phyloP scores from a whole-genome alignment of 1,139 yeast genomes.

The Starmera stellimalicola region DNA sequence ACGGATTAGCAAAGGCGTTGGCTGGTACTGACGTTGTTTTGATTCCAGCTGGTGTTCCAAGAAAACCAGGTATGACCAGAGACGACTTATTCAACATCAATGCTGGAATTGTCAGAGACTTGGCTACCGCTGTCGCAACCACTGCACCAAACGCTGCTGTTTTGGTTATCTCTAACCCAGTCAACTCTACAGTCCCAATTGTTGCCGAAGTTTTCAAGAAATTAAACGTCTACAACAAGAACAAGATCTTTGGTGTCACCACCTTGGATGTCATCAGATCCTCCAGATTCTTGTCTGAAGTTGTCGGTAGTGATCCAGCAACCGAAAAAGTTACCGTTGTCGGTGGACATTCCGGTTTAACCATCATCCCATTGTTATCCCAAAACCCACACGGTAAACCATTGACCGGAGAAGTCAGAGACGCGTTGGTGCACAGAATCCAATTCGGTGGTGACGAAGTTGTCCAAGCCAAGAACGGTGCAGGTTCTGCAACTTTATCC shows the following conservation, averaged over 20 bases:
- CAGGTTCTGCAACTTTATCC: conserved; percentile 96
- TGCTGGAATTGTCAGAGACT: conserved; percentile 89
- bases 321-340: conserved; percentile 72
- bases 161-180: conserved; percentile 90
- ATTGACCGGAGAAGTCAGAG: conserved; percentile 42
- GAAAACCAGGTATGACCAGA: conserved; percentile 99
- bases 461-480: conserved; percentile 97
- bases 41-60: conserved; percentile 98
- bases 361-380: conserved; percentile 91
- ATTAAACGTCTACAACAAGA: conserved; percentile 83
- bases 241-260: conserved; percentile 92
- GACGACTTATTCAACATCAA: conserved; percentile 97
- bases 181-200: conserved; percentile 97
- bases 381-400: conserved; percentile 48
- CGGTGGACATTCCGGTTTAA: conserved; percentile 98
- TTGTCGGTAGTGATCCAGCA: conserved; percentile 47
- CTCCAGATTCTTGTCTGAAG: conserved; percentile 71
- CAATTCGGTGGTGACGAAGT: conserved; percentile 99
- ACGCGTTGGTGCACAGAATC: conserved; percentile 80
- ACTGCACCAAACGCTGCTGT: conserved; percentile 82
- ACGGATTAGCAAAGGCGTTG: conserved; percentile 70
- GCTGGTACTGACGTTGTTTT: conserved; percentile 79
- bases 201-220: conserved; percentile 90
- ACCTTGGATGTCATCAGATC: conserved; percentile 93
- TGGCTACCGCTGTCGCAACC: conserved; percentile 84